A percentile compares a stretch with the other conserved stretches of the same genome.
Conservation (phyloP, 768 basidiomycete species). For the Mrakia hoshinonis region DNA sequence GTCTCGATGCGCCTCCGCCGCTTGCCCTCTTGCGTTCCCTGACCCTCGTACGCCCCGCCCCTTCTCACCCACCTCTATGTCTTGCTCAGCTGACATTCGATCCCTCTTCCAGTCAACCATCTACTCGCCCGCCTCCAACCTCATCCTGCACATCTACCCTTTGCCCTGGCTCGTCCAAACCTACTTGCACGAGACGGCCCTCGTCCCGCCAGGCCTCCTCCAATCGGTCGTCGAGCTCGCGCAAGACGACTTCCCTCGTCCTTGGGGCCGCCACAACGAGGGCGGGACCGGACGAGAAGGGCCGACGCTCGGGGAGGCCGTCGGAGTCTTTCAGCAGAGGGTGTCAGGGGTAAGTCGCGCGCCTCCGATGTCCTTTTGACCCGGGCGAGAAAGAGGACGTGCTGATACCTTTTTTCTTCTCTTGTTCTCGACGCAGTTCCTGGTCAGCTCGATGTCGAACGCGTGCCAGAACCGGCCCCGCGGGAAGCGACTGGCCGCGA, state of each 20-base stretch:
- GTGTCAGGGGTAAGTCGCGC: conserved; percentile 19
- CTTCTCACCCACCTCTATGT: not conserved
- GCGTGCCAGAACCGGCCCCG: conserved; percentile 25
- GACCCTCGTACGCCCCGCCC: not conserved
- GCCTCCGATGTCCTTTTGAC: not conserved
- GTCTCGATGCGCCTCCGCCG: not conserved
- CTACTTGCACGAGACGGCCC: conserved; percentile 9
- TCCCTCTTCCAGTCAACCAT: conserved; percentile 15
- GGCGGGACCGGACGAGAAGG: conserved; percentile 9
- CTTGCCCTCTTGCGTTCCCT: not conserved
- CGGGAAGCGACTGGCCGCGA: conserved; percentile 20
- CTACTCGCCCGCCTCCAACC: not conserved
- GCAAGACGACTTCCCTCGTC: conserved; percentile 8
- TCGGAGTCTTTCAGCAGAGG: conserved; percentile 26
- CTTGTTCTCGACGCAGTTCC: conserved; percentile 17
- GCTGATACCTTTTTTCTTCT: not conserved
- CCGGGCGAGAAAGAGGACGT: too few relatives aligned
- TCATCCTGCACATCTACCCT: conserved; percentile 7
- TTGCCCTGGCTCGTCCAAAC: conserved; percentile 8
- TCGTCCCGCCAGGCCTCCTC: conserved; percentile 6
- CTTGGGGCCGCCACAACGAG: conserved; percentile 9
- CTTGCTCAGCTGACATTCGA: not conserved
- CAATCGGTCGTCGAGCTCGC: conserved; percentile 8
- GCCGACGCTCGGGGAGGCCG: conserved; percentile 5
- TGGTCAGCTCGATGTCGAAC: conserved; percentile 21